Base-by-base conservation (phyloP, 2,329 filamentous ascomycete genomes). In the Periconia digitata region DNA sequence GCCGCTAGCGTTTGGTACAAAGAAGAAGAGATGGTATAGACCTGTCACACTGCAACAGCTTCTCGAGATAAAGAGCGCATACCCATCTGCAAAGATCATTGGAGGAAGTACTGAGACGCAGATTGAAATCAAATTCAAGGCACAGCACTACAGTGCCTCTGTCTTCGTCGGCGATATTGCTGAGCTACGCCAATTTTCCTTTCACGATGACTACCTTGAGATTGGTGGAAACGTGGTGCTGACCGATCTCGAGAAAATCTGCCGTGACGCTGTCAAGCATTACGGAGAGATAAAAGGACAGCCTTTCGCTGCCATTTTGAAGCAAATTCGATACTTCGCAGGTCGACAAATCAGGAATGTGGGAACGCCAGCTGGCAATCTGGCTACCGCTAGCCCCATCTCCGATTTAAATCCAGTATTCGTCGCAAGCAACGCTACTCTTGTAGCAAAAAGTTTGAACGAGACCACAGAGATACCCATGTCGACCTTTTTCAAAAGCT, bases 51-150 rank as follows among this genome's bases (percentile, higher is more conserved):
- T 97, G 15, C 79, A 90, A 34, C 92, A 99, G 66, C 77, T 99
- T 15, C 80, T 97, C 15, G 87, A 96, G 66, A 96, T 99, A 74
- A 97, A 97, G 76, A 85, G 80, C 60, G 85, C 82, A 0, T 86
- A 90, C 58, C 92, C 92, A 0, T 84, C 86, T 21, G 90, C 92
- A 4, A 99, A 97, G 72, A 85, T 99, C 52, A 96, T 99, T 52
- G 92, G 91, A 42, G 94, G 94, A 52, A 96, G 91, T 68, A 95
- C 92, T 2, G 94, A 99, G 72, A 97, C 92, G 0, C 94, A 97
- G 72, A 97, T 99, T 51, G 94, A 99, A 73, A 89, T 95, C 74
- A 96, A 96, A 73, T 97, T 99, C 81, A 97, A 97, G 75, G 90
- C 87, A 1, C 83, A 96, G 78, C 83, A 91, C 60, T 97, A 97